Percentiles rank a stretch among this genome's conserved stretches.
Evolutionary conservation across 768 basidiomycete species (phyloP).

Genomic region (Rhodosporidiobolus sp.): DNA sequence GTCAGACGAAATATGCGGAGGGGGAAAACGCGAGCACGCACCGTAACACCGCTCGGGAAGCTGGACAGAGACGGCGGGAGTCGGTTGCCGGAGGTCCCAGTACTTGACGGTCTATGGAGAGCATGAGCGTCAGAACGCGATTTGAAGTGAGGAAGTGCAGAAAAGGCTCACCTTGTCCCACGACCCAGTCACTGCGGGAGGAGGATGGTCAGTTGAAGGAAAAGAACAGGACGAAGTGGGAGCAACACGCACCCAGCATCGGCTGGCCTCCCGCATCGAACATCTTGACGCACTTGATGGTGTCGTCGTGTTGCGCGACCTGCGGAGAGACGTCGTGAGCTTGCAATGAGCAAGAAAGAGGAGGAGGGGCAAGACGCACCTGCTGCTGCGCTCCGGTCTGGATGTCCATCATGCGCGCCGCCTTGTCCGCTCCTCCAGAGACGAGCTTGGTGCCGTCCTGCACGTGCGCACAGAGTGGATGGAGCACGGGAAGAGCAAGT

Average conservation of each 20-base stretch:
- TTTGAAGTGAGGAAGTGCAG: rapidly evolving
- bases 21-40: slow-evolving; percentile 61
- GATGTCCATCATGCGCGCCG: slow-evolving; percentile 88
- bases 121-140: background rate
- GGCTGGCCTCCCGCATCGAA: slow-evolving; percentile 54
- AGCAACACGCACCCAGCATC: slow-evolving; percentile 19
- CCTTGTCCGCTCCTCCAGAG: slow-evolving; percentile 92
- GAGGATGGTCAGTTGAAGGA: background rate
- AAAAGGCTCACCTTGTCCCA: slow-evolving; percentile 75
- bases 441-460: slow-evolving; percentile 72
- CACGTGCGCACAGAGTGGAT: background rate
- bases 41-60: slow-evolving; percentile 90
- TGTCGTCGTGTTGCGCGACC: slow-evolving; percentile 42
- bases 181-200: slow-evolving; percentile 73
- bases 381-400: slow-evolving; percentile 78
- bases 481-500: background rate
- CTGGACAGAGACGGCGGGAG: slow-evolving; percentile 70
- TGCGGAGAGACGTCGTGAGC: background rate
- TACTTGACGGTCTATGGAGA: slow-evolving; percentile 58
- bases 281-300: slow-evolving; percentile 41
- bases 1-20: background rate
- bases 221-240: background rate
- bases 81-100: slow-evolving; percentile 80
- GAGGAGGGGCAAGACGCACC: slow-evolving; percentile 76
- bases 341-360: no score